Percentiles rank a stretch among this genome's conserved stretches.
phyloP scores from a whole-genome alignment of 352 stramenopile species.

The Pythium monospermum region DNA sequence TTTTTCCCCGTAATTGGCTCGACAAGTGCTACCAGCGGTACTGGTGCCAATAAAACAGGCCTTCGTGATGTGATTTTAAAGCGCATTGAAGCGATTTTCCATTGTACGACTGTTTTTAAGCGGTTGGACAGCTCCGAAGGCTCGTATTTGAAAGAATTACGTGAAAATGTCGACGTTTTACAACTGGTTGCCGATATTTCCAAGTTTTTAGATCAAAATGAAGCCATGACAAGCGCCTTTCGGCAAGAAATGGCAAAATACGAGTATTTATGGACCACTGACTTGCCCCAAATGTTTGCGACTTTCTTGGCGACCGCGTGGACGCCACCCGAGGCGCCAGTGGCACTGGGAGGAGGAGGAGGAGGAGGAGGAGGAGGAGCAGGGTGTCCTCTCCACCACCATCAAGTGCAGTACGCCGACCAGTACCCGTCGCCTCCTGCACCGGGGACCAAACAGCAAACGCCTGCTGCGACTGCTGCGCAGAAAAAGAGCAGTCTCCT shows the following conservation, averaged over 20 bases:
- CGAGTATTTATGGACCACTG: constrained; percentile 90
- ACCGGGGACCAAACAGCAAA: background rate
- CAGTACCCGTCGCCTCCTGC: constrained; percentile 6
- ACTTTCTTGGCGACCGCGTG: constrained; percentile 76
- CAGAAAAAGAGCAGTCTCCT: constrained; percentile 6
- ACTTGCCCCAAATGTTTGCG: constrained; percentile 85
- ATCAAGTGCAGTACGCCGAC: constrained; percentile 22
- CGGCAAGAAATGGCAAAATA: constrained; percentile 82
- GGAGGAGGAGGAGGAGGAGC: too few relatives aligned
- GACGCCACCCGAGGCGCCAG: constrained; percentile 20
- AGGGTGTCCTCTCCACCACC: too few relatives aligned
- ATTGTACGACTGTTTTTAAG: constrained; percentile 68
- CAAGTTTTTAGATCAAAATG: constrained; percentile 75
- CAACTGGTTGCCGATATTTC: constrained; percentile 77
- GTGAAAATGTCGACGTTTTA: constrained; percentile 75
- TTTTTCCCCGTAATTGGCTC: constrained; percentile 63
- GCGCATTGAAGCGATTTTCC: constrained; percentile 63
- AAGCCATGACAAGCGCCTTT: constrained; percentile 53
- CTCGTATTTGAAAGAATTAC: constrained; percentile 87
- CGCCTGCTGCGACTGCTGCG: background rate
- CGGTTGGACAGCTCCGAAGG: constrained; percentile 84
- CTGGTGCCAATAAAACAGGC: constrained; percentile 31
- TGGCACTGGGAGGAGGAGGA: background rate
- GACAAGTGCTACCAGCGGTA: too few relatives aligned
- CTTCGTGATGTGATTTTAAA: constrained; percentile 62